Base-by-base conservation (phyloP, 2,329 filamentous ascomycete species). In the Rhexocercosporidium sp. region DNA sequence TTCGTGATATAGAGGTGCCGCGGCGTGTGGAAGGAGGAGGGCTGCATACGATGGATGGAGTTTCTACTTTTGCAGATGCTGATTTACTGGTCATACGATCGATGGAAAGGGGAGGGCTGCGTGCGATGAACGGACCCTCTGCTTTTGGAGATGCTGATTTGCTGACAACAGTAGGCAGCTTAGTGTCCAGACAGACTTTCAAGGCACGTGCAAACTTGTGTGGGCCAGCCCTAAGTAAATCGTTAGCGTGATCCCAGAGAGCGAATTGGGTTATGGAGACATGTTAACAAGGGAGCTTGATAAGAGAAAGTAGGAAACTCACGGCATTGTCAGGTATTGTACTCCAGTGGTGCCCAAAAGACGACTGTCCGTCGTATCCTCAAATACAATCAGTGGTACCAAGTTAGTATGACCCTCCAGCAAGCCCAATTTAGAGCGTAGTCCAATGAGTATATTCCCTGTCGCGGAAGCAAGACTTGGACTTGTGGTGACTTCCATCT, bases 351-450 rank as follows among this genome's bases (percentile, higher is more conserved):
- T 63, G 7, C 66, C 64, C 1, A 29, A 46, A 7, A 27, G n/a
- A 6, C 64, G 62, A 29, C 14, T 16, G 11, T 39, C 47, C 9
- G 51, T 3, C 34, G 59, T 14, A 41, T 73, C 71, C 37, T 72
- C 70, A n/a, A 72, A 69, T 1, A 73, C 62, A 59, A 73, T 71
- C 54, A 72, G 57, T 16, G 71, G 70, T 16, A 70, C 56, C 3
- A 18, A 14, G 39, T 46, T 34, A 29, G 22, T 39, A 20, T 16
- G 31, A 54, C 9, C 41, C 4, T 65, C 49, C 22, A 37, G n/a
- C 3, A 29, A 9, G 4, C 65, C 39, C 37, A 73, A 63, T 27
- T 67, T 65, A 7, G 71, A 71, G 41, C 66, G 60, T 11, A 70
- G 11, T 16, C 66, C 68, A 31, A 73, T 31, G 16, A 69, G 59